Evolutionary conservation across 352 stramenopile genomes (phyloP).

Genomic region (Peronospora belbahrii): DNA sequence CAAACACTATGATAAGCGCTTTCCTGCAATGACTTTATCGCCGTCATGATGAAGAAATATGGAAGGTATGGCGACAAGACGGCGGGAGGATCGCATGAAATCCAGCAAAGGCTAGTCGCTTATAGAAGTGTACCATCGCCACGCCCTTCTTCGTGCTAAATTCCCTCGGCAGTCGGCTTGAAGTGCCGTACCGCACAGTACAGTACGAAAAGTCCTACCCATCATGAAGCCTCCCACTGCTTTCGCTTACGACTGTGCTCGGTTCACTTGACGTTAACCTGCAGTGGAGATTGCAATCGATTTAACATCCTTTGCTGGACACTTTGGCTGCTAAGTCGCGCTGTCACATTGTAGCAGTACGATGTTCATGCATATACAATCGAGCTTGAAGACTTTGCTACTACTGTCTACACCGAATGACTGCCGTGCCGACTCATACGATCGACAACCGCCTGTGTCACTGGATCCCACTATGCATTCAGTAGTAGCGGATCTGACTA

Average conservation of each 20-base stretch:
- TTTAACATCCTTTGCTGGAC: neutral
- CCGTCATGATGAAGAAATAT: constrained; percentile 3
- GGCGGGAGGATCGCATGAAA: constrained; percentile 8
- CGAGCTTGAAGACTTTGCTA: neutral
- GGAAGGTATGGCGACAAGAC: constrained; percentile 23
- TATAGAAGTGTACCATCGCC: constrained; percentile 4
- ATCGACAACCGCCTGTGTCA: constrained; percentile 23
- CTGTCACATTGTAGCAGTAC: neutral
- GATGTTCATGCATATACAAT: neutral
- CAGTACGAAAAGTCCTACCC: constrained; percentile 5
- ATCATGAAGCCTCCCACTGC: neutral
- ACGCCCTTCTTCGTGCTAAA: constrained; percentile 9
- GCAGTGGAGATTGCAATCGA: neutral
- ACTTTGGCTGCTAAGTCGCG: neutral
- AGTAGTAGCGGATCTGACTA: constrained; percentile 24
- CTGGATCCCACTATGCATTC: constrained; percentile 22
- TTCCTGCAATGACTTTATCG: neutral
- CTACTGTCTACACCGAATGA: neutral
- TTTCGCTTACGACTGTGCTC: neutral
- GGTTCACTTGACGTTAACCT: neutral
- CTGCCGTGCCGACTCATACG: constrained; percentile 8
- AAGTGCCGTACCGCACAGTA: constrained; percentile 21
- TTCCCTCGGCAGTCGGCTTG: constrained; percentile 21
- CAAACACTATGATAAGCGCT: neutral
- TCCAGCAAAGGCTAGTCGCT: constrained; percentile 14